phyloP scores from a whole-genome alignment of 495 filamentous ascomycete genomes.

The Penicillium alfredii region DNA sequence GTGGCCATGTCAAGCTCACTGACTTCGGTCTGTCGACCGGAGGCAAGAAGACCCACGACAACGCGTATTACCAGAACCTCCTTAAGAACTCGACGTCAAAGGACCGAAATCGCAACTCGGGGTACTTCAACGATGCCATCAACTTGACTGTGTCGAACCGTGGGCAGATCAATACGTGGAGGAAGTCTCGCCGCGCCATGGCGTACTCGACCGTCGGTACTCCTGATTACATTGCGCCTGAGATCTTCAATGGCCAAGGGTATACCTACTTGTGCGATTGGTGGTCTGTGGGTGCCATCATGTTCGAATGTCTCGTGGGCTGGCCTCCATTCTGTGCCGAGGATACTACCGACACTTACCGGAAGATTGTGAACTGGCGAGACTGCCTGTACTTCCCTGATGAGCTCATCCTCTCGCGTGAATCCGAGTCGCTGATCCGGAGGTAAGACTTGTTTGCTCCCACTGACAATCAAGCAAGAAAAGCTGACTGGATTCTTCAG shows the following conservation, averaged over 20 bases:
- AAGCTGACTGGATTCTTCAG: conserved; percentile 39
- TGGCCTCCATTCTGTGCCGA: conserved; percentile 99
- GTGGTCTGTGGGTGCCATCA: conserved; percentile 98
- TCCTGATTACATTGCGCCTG: conserved; percentile 96
- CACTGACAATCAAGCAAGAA: background rate
- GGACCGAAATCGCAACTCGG: conserved; percentile 70
- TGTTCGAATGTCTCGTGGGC: conserved; percentile 98
- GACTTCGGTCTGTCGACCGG: conserved; percentile 98
- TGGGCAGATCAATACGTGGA: conserved; percentile 95
- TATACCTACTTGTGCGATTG: conserved; percentile 97
- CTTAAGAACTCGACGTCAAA: conserved; percentile 74
- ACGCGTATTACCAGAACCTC: conserved; percentile 97
- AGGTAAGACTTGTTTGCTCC: conserved; percentile 54
- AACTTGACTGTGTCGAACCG: conserved; percentile 97
- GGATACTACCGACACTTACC: conserved; percentile 94
- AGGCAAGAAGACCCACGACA: conserved; percentile 95
- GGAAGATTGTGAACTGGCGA: conserved; percentile 98
- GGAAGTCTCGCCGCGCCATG: conserved; percentile 88
- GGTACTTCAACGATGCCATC: conserved; percentile 89
- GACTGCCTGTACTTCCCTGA: conserved; percentile 94
- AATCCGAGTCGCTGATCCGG: conserved; percentile 83
- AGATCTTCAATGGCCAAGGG: conserved; percentile 94
- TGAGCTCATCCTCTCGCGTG: conserved; percentile 78
- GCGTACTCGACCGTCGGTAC: conserved; percentile 98
- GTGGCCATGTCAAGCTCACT: conserved; percentile 96